Percentiles rank a stretch among this genome's conserved stretches.
Evolutionary conservation across 148 eudicot genomes (phyloP).

Genomic region (Cornus controversa): DNA sequence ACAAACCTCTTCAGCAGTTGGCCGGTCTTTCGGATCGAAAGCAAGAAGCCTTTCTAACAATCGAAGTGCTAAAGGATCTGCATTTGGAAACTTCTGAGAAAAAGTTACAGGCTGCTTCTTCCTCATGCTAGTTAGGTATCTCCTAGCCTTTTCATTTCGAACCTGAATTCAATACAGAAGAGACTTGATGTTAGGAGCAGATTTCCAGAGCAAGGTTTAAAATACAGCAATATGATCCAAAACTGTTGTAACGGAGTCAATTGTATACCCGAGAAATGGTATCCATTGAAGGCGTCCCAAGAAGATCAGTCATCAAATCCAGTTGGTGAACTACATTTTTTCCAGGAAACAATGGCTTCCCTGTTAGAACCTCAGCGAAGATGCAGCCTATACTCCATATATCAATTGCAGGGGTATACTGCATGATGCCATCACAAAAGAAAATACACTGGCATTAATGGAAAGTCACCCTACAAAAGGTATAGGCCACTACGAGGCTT

Average conservation of each 20-base stretch:
- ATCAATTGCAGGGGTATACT: constrained; percentile 69
- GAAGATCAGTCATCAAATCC: constrained; percentile 63
- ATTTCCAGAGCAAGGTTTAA: background rate
- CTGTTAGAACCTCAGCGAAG: constrained; percentile 63
- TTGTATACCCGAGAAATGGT: constrained; percentile 50
- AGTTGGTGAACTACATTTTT: constrained; percentile 67
- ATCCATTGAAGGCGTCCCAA: constrained; percentile 62
- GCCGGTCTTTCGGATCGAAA: constrained; percentile 69
- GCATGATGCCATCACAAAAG: constrained; percentile 17
- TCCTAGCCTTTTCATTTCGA: constrained; percentile 65
- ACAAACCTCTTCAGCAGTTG: constrained; percentile 70
- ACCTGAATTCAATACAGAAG: constrained; percentile 34
- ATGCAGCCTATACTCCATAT: constrained; percentile 74
- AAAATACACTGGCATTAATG: background rate
- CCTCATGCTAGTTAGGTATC: constrained; percentile 62
- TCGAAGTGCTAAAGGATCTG: constrained; percentile 57
- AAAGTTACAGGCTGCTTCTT: constrained; percentile 57
- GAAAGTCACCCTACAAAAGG: background rate
- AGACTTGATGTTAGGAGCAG: constrained; percentile 8
- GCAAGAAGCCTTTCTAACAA: constrained; percentile 59
- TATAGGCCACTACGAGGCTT: background rate
- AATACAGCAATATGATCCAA: background rate
- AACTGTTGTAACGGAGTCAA: background rate
- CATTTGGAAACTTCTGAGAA: constrained; percentile 55
- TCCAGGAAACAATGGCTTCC: constrained; percentile 66